phyloP scores from a whole-genome alignment of 2,329 filamentous ascomycete species.

The Fusarium sublunatum region DNA sequence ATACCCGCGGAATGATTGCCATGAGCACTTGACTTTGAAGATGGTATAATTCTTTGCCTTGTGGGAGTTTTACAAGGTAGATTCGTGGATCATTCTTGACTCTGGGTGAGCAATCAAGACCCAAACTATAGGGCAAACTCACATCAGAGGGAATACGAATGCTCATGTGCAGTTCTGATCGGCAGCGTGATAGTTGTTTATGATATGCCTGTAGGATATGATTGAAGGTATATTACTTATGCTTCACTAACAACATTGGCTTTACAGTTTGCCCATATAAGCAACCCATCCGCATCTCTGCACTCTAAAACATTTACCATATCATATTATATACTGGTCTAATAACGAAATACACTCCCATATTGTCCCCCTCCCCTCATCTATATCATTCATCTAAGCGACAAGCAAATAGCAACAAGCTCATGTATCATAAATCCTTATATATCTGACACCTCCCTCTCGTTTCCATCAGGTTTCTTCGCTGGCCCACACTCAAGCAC shows the following conservation, averaged over 20 bases:
- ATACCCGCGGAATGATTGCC: neutral
- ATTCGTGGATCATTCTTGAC: no score
- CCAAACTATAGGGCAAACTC: neutral
- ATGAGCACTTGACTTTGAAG: neutral
- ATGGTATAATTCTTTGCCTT: neutral
- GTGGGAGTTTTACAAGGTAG: neutral
- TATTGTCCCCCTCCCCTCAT: neutral
- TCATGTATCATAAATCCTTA: neutral
- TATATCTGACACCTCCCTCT: neutral
- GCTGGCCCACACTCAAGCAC: constrained; percentile 62
- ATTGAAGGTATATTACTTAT: neutral
- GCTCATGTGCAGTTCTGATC: no score
- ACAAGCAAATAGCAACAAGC: neutral
- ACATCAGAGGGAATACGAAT: neutral
- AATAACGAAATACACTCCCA: neutral
- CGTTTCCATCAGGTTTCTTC: constrained; percentile 18
- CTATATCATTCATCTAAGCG: neutral
- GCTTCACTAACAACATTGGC: neutral
- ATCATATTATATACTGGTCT: neutral
- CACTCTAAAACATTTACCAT: neutral
- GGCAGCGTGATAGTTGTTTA: no score
- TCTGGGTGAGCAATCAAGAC: neutral
- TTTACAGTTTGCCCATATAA: neutral
- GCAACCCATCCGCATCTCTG: rapidly evolving
- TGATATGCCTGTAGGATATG: no score